These are phyloP conservation scores for Babesia bovis DNA, from an alignment of 169 alveolate species.

Conservation along the genomic window DNA sequence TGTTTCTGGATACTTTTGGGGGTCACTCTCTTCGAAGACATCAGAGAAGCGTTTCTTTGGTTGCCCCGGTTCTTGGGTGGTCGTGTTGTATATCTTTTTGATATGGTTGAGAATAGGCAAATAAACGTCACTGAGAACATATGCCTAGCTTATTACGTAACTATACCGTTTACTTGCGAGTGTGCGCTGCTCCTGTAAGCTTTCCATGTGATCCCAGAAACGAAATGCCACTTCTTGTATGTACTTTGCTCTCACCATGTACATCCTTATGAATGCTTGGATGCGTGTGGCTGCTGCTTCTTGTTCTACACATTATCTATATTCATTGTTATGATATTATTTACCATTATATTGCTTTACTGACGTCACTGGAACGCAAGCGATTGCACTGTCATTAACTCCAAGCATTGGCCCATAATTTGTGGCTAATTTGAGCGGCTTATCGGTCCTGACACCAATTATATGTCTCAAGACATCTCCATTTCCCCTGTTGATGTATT, in stretches of 20 bases:
- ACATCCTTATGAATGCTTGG: slow-evolving; percentile 54
- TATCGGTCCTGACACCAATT: slow-evolving; percentile 50
- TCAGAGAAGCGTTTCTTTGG: slow-evolving; percentile 49
- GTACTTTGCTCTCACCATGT: slow-evolving; percentile 45
- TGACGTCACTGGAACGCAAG: slow-evolving; percentile 35
- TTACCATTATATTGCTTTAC: slow-evolving; percentile 36
- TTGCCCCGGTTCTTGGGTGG: neutral
- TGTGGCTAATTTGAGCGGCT: slow-evolving; percentile 18
- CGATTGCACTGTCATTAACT: slow-evolving; percentile 2
- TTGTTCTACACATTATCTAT: slow-evolving; percentile 11
- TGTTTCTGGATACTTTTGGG: slow-evolving; percentile 34
- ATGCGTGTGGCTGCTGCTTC: slow-evolving; percentile 69
- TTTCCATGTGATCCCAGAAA: slow-evolving; percentile 70
- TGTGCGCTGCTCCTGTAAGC: slow-evolving; percentile 62
- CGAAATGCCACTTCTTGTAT: slow-evolving; percentile 51
- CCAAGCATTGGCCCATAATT: slow-evolving; percentile 5
- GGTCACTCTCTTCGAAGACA: slow-evolving; percentile 29
- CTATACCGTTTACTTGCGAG: slow-evolving; percentile 48
- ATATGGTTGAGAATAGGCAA: slow-evolving; percentile 57
- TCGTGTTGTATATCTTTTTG: slow-evolving; percentile 13
- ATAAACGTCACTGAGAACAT: slow-evolving; percentile 32
- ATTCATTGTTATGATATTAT: neutral
- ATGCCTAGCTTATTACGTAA: neutral
- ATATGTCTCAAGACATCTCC: slow-evolving; percentile 38
- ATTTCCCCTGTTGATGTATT: slow-evolving; percentile 31